Conservation (phyloP, 2,329 filamentous ascomycete species). For the Nemania sp. region DNA sequence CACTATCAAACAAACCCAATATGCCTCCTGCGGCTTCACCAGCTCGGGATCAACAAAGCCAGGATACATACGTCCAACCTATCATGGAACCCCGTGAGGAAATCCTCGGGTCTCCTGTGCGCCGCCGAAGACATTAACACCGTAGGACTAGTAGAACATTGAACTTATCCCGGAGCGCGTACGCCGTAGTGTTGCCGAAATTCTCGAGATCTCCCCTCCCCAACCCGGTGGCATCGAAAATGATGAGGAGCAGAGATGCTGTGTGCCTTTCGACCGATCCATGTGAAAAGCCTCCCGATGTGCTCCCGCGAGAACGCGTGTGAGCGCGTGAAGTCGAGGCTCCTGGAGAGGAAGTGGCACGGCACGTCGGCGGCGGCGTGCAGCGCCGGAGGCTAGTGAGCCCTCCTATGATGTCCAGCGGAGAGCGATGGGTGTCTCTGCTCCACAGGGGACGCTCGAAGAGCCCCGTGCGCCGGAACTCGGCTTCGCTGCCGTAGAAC, state of each 20-base stretch:
- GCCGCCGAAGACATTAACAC: not conserved
- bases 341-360: not conserved
- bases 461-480: not conserved
- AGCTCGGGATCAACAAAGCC: not conserved
- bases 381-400: not conserved
- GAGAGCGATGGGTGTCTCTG: not conserved
- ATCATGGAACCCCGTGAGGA: not conserved
- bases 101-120: not conserved
- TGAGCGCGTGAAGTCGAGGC: not conserved
- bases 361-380: not conserved
- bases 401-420: not conserved
- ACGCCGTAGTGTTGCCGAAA: not conserved
- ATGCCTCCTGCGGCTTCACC: not conserved
- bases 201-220: not conserved
- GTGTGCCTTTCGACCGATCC: not conserved
- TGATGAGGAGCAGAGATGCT: not conserved
- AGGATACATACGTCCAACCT: not conserved
- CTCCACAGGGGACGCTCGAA: not conserved
- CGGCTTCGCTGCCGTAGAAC: not conserved
- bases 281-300: not conserved
- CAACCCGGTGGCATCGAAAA: constrained; percentile 1
- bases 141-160: constrained; percentile 1
- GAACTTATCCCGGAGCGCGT: not conserved
- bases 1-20: too few relatives aligned
- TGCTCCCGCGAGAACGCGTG: not conserved